Evolutionary conservation across 2,329 filamentous ascomycete species (phyloP).

Genomic region (Drechslera avenae): DNA sequence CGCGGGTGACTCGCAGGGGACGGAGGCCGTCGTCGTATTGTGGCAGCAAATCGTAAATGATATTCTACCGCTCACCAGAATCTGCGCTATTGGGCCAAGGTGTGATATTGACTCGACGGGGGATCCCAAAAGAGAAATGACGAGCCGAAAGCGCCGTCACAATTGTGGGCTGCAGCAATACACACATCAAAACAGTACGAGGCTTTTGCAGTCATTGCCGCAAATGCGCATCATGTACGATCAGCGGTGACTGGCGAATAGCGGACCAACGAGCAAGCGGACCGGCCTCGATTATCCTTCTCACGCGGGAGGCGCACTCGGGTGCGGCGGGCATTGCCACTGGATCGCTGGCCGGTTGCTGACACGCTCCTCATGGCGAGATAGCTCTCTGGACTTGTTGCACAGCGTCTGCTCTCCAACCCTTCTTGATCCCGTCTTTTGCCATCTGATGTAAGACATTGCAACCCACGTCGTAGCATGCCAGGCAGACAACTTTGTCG

Average conservation of each 20-base stretch:
- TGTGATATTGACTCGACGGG: slow-evolving; percentile 42
- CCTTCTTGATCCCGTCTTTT: slow-evolving; percentile 3
- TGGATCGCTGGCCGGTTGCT: slow-evolving; percentile 24
- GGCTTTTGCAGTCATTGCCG: slow-evolving; percentile 16
- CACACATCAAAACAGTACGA: slow-evolving; percentile 23
- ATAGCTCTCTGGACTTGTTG: slow-evolving; percentile 12
- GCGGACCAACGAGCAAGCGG: slow-evolving; percentile 29
- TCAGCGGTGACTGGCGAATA: slow-evolving; percentile 35
- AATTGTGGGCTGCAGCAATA: slow-evolving; percentile 31
- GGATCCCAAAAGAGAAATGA: slow-evolving; percentile 28
- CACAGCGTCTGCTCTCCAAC: slow-evolving; percentile 15
- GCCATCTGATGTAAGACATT: slow-evolving; percentile 26
- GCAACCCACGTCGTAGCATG: slow-evolving; percentile 14
- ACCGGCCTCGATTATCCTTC: slow-evolving; percentile 24
- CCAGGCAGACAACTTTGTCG: slow-evolving; percentile 16
- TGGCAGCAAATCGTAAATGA: slow-evolving; percentile 43
- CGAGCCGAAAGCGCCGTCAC: slow-evolving; percentile 36
- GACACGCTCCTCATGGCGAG: slow-evolving; percentile 10
- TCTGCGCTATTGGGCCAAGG: slow-evolving; percentile 47
- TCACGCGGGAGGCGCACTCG: slow-evolving; percentile 41
- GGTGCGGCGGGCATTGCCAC: slow-evolving; percentile 40
- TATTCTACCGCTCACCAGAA: slow-evolving; percentile 43
- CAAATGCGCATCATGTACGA: slow-evolving; percentile 29
- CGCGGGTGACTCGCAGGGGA: slow-evolving; percentile 39
- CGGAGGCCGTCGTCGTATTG: slow-evolving; percentile 33